Percentiles rank a stretch among this genome's conserved stretches.
phyloP scores from a whole-genome alignment of 306 rosid species.

The Casuarina glauca region DNA sequence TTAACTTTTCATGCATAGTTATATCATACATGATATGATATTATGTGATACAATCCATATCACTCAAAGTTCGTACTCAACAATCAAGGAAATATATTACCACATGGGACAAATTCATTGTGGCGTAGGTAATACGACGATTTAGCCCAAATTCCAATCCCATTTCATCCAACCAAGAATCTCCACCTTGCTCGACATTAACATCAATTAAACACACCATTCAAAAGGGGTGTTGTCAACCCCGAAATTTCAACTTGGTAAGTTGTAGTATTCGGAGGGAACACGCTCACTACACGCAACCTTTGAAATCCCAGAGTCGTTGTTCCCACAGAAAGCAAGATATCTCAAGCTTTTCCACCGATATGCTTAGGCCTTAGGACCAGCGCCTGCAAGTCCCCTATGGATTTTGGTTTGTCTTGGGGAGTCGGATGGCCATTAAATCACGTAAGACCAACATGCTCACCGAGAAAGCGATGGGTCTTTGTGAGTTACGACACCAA shows the following conservation, averaged over 20 bases:
- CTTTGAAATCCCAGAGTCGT: not conserved
- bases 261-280: constrained; percentile 23
- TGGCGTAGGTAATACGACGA: too few relatives aligned
- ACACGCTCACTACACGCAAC: constrained; percentile 21
- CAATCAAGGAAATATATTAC: too few relatives aligned
- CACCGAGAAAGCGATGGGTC: constrained; percentile 43
- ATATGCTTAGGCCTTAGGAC: not conserved
- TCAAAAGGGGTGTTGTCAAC: not conserved
- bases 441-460: constrained; percentile 57
- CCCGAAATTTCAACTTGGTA: constrained; percentile 1
- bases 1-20: too few relatives aligned
- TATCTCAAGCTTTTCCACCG: not conserved
- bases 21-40: too few relatives aligned
- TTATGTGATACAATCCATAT: too few relatives aligned
- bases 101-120: too few relatives aligned
- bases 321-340: not conserved
- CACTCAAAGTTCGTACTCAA: too few relatives aligned
- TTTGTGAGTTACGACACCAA: constrained; percentile 33
- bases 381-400: not conserved
- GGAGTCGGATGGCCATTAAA: constrained; percentile 22
- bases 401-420: not conserved
- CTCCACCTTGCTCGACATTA: not conserved
- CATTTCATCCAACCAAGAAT: not conserved
- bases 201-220: not conserved
- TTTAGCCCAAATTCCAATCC: not conserved